Base-by-base conservation (phyloP, 2,329 filamentous ascomycete genomes). In the Zymoseptoria crescenta region DNA sequence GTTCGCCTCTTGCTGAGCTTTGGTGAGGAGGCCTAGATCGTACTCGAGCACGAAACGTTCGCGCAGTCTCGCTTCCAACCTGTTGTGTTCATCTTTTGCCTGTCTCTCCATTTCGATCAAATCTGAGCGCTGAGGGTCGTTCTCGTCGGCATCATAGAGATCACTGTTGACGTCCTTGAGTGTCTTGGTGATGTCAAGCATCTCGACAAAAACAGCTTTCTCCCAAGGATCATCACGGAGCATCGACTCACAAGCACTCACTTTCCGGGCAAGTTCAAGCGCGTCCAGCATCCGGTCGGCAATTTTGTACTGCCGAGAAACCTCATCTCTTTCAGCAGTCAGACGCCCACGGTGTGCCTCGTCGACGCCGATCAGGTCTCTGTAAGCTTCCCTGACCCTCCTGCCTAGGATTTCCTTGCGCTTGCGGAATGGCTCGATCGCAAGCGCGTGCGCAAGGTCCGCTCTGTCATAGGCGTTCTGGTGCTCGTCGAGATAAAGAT, bases 401-500 rank as follows among this genome's bases (percentile, higher is more conserved):
- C 13, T 45, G 35, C 3, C 13, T 16, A 45, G 19, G n/a, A 24
- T 13, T 19, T 55, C 21, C 13, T n/a, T 41, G 8, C 21, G 52
- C 19, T 24, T 27, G 41, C 20, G 35, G 19, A 58, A 58, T 13
- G 50, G 56, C 51, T 28, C 50, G 8, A 20, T 54, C 16, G 19
- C 24, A 16, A 58, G 52, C 13, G 24, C n/a, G 27, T 49, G 45
- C 8, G 56, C 51, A 10, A 52, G 21, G 19, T 58, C 35, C 13
- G 35, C 48, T 4, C 41, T 41, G 24, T 35, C 21, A 16, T 24
- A 54, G 8, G 51, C 41, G 4, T 49, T 56, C 21, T 49, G 53
- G 19, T 60, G 62, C 13, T 58, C 56, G 5, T 55, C 49, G 48
- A 62, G 61, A 45, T 59, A 62, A 8, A 62, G 56, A n/a, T 59